Percentiles rank a stretch among this genome's conserved stretches.
These are phyloP conservation scores for Lentinula aciculospora DNA, from an alignment of 768 basidiomycete genomes.

Conservation along the genomic window DNA sequence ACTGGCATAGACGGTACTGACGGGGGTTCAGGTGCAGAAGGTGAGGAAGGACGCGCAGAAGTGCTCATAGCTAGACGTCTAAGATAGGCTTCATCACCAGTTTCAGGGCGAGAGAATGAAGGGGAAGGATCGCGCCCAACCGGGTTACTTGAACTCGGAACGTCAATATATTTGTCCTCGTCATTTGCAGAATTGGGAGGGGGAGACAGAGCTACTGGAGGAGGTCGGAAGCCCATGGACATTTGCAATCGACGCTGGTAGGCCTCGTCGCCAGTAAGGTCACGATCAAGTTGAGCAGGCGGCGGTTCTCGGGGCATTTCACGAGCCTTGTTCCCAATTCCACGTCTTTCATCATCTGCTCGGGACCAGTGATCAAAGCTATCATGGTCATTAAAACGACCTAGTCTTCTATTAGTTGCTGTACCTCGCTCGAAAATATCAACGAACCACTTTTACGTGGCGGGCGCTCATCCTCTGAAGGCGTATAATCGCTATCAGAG, in stretches of 20 bases:
- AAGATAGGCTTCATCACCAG: constrained; percentile 67
- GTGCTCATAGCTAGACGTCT: constrained; percentile 55
- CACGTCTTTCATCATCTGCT: constrained; percentile 37
- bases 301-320: constrained; percentile 22
- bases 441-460: constrained; percentile 63
- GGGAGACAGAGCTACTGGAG: constrained; percentile 12
- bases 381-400: constrained; percentile 40
- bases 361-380: constrained; percentile 51
- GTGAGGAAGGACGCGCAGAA: constrained; percentile 23
- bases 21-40: constrained; percentile 18
- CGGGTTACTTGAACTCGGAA: constrained; percentile 15
- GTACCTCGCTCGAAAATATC: background rate
- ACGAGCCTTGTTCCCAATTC: constrained; percentile 14
- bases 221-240: constrained; percentile 31
- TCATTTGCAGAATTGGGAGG: constrained; percentile 17
- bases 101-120: constrained; percentile 22
- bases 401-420: constrained; percentile 19
- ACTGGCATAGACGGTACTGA: constrained; percentile 16
- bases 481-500: constrained; percentile 60
- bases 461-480: constrained; percentile 59
- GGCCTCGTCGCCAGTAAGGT: constrained; percentile 72
- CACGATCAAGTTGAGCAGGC: constrained; percentile 34
- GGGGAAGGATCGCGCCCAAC: constrained; percentile 3
- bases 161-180: constrained; percentile 17
- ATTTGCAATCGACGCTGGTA: constrained; percentile 72